Conservation (phyloP, 2,329 filamentous ascomycete species). For the Epichloe sibirici region DNA sequence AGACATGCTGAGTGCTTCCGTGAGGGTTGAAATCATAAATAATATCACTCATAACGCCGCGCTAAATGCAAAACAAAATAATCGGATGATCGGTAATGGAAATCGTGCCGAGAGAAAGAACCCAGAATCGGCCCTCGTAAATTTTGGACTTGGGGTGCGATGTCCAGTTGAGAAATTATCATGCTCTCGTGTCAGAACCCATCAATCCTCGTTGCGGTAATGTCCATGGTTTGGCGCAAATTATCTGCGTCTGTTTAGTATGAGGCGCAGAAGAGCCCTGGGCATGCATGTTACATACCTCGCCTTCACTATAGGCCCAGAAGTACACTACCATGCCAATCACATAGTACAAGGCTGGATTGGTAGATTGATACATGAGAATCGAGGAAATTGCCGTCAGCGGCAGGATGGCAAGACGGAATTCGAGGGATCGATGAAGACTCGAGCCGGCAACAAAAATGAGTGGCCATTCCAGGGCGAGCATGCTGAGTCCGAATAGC, state of each 20-base stretch:
- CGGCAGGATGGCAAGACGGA: conserved; percentile 71
- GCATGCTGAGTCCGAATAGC: conserved; percentile 61
- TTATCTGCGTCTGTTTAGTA: conserved; percentile 34
- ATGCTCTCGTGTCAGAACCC: conserved; percentile 9
- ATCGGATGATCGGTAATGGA: neutral
- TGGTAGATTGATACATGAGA: conserved; percentile 84
- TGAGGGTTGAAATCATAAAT: neutral
- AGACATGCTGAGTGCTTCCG: neutral
- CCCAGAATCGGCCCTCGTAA: neutral
- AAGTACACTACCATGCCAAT: conserved; percentile 82
- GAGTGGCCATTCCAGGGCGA: conserved; percentile 89
- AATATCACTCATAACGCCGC: conserved; percentile 4
- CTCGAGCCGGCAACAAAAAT: conserved; percentile 61
- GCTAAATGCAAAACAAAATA: conserved; percentile 3
- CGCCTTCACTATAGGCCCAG: conserved; percentile 94
- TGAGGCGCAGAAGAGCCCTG: conserved; percentile 4
- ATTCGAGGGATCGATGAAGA: conserved; percentile 79
- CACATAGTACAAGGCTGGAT: conserved; percentile 83
- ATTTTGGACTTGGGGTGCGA: neutral
- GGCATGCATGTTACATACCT: conserved; percentile 50
- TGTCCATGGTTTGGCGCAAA: conserved; percentile 59
- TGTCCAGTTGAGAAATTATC: neutral
- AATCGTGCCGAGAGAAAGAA: neutral
- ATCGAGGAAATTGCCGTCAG: conserved; percentile 61
- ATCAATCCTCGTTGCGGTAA: conserved; percentile 42